Evolutionary conservation across 2,329 filamentous ascomycete genomes (phyloP).

Genomic region (Colletotrichum sp.): DNA sequence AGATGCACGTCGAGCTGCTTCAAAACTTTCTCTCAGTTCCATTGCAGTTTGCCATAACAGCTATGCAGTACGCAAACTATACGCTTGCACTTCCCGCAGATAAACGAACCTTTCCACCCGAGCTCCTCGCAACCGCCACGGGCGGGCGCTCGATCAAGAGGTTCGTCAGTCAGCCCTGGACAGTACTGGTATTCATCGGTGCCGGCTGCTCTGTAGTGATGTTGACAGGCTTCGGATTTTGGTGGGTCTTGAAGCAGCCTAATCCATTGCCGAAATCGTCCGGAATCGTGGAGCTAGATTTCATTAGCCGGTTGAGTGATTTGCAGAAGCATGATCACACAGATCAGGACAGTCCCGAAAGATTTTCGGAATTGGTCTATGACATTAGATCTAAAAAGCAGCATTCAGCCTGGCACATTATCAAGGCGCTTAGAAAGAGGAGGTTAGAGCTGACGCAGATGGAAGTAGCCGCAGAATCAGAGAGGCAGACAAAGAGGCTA

Average conservation of each 20-base stretch:
- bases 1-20: slow-evolving; percentile 15
- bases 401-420: not conserved
- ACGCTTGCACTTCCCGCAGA: slow-evolving; percentile 4
- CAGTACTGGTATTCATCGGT: slow-evolving; percentile 23
- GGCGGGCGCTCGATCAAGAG: slow-evolving; percentile 21
- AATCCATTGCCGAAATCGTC: slow-evolving; percentile 5
- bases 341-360: not conserved
- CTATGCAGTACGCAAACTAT: slow-evolving; percentile 24
- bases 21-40: slow-evolving; percentile 25
- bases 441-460: not conserved
- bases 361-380: not conserved
- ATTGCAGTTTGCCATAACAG: slow-evolving; percentile 24
- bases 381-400: not conserved
- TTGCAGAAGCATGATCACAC: not conserved
- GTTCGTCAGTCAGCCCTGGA: slow-evolving; percentile 23
- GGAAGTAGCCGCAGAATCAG: not conserved
- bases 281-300: slow-evolving; percentile 4
- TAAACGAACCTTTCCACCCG: slow-evolving; percentile 16
- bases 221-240: not conserved
- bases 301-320: not conserved
- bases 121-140: slow-evolving; percentile 19
- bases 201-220: not conserved
- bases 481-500: not conserved
- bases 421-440: not conserved
- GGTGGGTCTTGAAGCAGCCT: not conserved